Evolutionary conservation across 148 eudicot species (phyloP).

Genomic region (Euryodendron excelsum): DNA sequence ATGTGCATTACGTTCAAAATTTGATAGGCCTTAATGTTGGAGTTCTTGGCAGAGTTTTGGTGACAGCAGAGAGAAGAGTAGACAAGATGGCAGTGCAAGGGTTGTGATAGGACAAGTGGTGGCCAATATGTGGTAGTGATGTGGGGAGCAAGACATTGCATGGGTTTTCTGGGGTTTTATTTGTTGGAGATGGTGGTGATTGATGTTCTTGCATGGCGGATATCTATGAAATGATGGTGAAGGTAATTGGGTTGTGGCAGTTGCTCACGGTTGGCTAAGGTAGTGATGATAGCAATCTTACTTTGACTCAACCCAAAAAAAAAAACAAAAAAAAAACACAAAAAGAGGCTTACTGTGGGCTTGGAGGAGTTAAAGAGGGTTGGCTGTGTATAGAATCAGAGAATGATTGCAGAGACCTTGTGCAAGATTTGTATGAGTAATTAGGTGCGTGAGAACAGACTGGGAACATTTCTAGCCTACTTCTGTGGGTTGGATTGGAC

Average conservation of each 20-base stretch:
- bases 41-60: neutral
- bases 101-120: too few relatives aligned
- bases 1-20: neutral
- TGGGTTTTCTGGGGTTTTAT: neutral
- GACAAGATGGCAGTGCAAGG: too few relatives aligned
- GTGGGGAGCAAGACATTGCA: neutral
- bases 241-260: neutral
- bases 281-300: neutral
- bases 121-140: neutral
- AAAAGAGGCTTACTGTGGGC: neutral
- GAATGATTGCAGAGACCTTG: neutral
- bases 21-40: neutral
- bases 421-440: neutral
- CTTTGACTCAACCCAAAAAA: too few relatives aligned
- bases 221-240: neutral
- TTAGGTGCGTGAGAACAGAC: too few relatives aligned
- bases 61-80: too few relatives aligned
- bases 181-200: neutral
- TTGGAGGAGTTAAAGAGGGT: neutral
- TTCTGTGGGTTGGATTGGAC: too few relatives aligned
- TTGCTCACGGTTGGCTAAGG: neutral
- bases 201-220: neutral
- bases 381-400: neutral
- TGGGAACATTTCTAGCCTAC: too few relatives aligned
- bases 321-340: too few relatives aligned